phyloP scores from a whole-genome alignment of 495 filamentous ascomycete species.

The Neurospora sp. region DNA sequence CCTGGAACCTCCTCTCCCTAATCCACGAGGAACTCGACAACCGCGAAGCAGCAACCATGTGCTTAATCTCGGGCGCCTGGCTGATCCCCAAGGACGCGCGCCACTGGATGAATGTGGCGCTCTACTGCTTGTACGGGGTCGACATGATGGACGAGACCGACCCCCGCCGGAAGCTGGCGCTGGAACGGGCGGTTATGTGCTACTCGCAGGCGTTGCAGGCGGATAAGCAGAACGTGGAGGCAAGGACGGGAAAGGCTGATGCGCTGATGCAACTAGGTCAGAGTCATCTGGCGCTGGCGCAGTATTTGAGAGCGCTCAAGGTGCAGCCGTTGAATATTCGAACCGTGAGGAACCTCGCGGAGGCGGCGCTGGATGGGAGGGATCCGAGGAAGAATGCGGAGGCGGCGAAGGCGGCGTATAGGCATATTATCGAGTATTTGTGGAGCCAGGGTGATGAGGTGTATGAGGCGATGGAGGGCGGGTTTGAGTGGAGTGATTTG shows the following conservation, averaged over 20 bases:
- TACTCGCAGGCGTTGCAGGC: conserved; percentile 59
- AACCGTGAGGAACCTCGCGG: conserved; percentile 53
- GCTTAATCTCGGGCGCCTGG: conserved; percentile 61
- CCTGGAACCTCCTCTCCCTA: conserved; percentile 66
- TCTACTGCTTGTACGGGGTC: conserved; percentile 43
- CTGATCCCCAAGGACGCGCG: conserved; percentile 55
- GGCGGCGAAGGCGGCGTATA: conserved; percentile 51
- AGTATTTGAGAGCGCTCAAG: conserved; percentile 55
- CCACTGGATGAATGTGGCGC: conserved; percentile 59
- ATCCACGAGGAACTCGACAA: conserved; percentile 60
- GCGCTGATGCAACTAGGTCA: conserved; percentile 35
- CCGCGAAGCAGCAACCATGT: conserved; percentile 53
- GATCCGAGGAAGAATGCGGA: conserved; percentile 33
- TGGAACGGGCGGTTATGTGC: conserved; percentile 53
- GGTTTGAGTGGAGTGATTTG: conserved; percentile 72
- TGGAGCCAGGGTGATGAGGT: conserved; percentile 17
- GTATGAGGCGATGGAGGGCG: conserved; percentile 34
- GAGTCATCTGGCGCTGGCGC: conserved; percentile 43
- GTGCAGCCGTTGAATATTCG: conserved; percentile 48
- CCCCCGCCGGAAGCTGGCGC: conserved; percentile 28
- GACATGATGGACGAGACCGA: conserved; percentile 47
- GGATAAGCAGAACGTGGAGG: conserved; percentile 44
- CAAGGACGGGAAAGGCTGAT: conserved; percentile 21
- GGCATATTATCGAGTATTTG: conserved; percentile 45
- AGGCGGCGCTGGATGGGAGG: conserved; percentile 50